Conservation (phyloP, 1,284 basidiomycete species). For the Puccinia triticina region DNA sequence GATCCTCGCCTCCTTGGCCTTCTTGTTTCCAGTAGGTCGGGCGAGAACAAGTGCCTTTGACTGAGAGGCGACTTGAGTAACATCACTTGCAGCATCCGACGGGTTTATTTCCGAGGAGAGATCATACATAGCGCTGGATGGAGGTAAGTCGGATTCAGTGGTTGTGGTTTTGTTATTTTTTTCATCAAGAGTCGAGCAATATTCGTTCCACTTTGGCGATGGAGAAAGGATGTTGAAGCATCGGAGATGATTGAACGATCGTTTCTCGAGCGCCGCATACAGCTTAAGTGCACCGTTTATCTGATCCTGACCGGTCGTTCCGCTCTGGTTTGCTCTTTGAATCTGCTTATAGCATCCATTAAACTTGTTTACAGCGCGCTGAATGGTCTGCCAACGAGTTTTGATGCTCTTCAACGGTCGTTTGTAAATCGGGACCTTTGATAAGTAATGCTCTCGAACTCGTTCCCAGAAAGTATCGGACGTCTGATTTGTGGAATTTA, state of each 20-base stretch:
- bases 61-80: no score
- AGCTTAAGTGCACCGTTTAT: not conserved
- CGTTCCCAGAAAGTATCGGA: not conserved
- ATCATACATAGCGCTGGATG: no score
- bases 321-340: not conserved
- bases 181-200: not conserved
- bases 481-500: not conserved
- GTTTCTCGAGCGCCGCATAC: not conserved
- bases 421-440: not conserved
- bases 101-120: not conserved
- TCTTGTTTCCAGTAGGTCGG: no score
- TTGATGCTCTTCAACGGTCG: not conserved
- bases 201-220: not conserved
- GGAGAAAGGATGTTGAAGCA: not conserved
- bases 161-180: not conserved
- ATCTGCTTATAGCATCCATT: not conserved
- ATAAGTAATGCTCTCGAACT: not conserved
- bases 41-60: no score
- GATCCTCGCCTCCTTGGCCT: no score
- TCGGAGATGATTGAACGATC: not conserved
- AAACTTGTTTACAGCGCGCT: conserved; percentile 8
- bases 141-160: not conserved
- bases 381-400: not conserved
- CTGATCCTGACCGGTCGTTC: not conserved
- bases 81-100: no score